These are phyloP conservation scores for Mortierella sp. DNA, from an alignment of 371 early-diverging fungal species.

Conservation along the genomic window DNA sequence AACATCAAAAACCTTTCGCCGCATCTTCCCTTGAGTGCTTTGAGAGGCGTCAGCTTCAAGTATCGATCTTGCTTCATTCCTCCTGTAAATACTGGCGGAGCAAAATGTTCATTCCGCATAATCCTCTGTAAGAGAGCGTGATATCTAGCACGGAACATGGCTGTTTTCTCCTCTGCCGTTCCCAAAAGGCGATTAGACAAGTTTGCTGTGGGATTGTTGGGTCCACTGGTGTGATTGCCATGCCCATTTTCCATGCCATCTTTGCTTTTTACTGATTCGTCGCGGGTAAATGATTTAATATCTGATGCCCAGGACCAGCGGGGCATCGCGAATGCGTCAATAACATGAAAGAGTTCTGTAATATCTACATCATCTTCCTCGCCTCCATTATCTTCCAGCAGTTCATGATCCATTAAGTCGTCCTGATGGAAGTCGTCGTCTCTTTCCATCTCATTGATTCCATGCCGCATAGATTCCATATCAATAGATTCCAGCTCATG, in stretches of 20 bases:
- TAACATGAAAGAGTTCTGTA: conserved; percentile 74
- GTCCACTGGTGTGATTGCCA: conserved; percentile 16
- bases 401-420: conserved; percentile 3
- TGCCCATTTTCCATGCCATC: neutral
- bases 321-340: conserved; percentile 82
- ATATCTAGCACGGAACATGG: conserved; percentile 80
- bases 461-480: conserved; percentile 43
- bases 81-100: conserved; percentile 70
- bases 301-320: conserved; percentile 74
- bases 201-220: neutral
- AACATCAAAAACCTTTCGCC: conserved; percentile 80
- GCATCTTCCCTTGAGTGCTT: conserved; percentile 83
- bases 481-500: conserved; percentile 22
- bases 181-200: conserved; percentile 65
- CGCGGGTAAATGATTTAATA: conserved; percentile 72
- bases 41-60: conserved; percentile 83
- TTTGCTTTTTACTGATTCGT: neutral
- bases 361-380: conserved; percentile 63
- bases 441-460: conserved; percentile 41
- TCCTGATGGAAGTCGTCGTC: conserved; percentile 8
- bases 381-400: conserved; percentile 7
- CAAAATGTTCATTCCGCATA: conserved; percentile 85
- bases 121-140: conserved; percentile 83
- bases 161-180: conserved; percentile 72
- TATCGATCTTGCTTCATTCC: conserved; percentile 61